Conservation (phyloP, 2,329 filamentous ascomycete species). For the Fusarium longipes region DNA sequence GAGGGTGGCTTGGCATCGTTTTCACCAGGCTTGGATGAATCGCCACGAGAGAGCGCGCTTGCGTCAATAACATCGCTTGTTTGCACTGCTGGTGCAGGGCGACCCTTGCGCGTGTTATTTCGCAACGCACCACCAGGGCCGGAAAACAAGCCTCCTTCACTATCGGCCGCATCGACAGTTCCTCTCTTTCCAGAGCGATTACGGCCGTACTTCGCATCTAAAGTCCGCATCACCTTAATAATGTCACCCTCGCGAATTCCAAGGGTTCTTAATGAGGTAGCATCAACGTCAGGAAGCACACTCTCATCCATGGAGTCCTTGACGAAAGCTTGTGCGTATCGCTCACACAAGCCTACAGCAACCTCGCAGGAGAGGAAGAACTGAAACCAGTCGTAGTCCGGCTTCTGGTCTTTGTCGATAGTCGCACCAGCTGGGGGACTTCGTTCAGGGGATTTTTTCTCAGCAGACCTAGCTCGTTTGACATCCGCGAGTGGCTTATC, state of each 20-base stretch:
- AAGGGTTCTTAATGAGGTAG: conserved; percentile 82
- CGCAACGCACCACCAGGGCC: conserved; percentile 89
- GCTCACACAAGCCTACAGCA: conserved; percentile 90
- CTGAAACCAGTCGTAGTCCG: conserved; percentile 98
- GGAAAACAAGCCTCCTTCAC: conserved; percentile 85
- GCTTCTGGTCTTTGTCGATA: conserved; percentile 69
- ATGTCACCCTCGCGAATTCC: conserved; percentile 98
- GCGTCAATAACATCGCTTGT: conserved; percentile 87
- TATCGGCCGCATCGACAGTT: conserved; percentile 61
- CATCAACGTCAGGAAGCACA: conserved; percentile 88
- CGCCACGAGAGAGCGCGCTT: conserved; percentile 80
- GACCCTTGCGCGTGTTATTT: conserved; percentile 94
- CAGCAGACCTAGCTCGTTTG: conserved; percentile 62
- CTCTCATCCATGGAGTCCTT: conserved; percentile 97
- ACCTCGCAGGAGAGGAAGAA: conserved; percentile 96
- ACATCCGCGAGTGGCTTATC: conserved; percentile 93
- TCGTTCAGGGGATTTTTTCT: conserved; percentile 42
- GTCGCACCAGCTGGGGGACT: conserved; percentile 66
- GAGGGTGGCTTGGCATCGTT: conserved; percentile 41
- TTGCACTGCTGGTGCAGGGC: conserved; percentile 87
- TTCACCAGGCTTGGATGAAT: conserved; percentile 44
- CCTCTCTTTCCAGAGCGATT: conserved; percentile 56
- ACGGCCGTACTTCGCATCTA: conserved; percentile 84
- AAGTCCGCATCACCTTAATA: conserved; percentile 88
- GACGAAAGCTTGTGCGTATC: conserved; percentile 89